These are phyloP conservation scores for Sporothrix euskadiensis DNA, from an alignment of 2,329 filamentous ascomycete genomes.

Conservation along the genomic window DNA sequence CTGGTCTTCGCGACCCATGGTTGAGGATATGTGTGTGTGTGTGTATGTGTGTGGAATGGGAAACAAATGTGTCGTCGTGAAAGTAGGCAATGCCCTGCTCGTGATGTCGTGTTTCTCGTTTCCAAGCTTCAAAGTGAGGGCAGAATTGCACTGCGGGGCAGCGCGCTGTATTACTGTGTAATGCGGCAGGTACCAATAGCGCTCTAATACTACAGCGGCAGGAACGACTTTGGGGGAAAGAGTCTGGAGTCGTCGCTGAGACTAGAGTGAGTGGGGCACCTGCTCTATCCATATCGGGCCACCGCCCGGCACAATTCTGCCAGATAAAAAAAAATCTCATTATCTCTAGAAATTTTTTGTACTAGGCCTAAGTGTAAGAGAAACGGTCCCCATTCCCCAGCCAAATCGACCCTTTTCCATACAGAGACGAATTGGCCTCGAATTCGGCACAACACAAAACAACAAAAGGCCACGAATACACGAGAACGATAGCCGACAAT, in stretches of 20 bases:
- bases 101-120: not conserved
- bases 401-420: not conserved
- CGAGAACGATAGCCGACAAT: constrained; percentile 39
- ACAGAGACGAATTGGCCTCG: not conserved
- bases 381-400: constrained; percentile 15
- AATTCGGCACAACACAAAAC: constrained; percentile 17
- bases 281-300: constrained; percentile 27
- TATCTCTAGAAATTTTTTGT: constrained; percentile 28
- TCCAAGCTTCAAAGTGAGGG: not conserved
- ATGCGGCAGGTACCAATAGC: not conserved
- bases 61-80: not conserved
- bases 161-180: not conserved
- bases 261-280: constrained; percentile 7
- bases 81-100: not conserved
- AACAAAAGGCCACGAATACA: not conserved
- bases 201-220: not conserved
- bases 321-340: constrained; percentile 25
- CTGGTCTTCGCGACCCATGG: constrained; percentile 80
- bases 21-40: constrained; percentile 31
- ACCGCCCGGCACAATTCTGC: constrained; percentile 41
- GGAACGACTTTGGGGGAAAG: not conserved
- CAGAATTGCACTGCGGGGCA: constrained; percentile 23
- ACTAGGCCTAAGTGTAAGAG: constrained; percentile 6
- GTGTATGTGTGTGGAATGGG: not conserved
- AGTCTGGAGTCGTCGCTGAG: not conserved